Percentiles rank a stretch among this genome's conserved stretches.
Conservation (phyloP, 306 rosid genomes). For the Pterocarpus macrocarpus region DNA sequence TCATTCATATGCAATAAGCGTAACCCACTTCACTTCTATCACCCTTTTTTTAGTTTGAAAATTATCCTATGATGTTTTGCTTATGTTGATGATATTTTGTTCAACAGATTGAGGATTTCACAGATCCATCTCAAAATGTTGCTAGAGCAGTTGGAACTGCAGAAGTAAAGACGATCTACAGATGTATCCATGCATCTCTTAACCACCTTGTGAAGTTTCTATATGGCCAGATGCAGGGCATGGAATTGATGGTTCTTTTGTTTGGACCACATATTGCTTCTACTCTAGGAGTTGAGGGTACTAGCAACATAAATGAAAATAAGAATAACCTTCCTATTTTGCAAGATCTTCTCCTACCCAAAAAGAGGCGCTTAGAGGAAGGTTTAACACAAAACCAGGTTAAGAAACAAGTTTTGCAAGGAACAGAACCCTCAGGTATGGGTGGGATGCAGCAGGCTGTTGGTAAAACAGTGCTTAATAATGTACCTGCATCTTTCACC, state of each 20-base stretch:
- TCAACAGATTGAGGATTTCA: conserved; percentile 62
- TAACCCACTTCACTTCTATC: conserved; percentile 43
- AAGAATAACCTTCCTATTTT: conserved; percentile 13
- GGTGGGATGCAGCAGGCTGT: conserved; percentile 18
- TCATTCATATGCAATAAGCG: conserved; percentile 43
- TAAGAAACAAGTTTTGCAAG: conserved; percentile 17
- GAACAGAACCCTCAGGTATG: conserved; percentile 15
- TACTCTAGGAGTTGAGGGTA: conserved; percentile 27
- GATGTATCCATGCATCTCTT: conserved; percentile 50
- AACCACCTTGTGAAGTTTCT: conserved; percentile 30
- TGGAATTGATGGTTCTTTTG: conserved; percentile 47
- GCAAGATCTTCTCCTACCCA: conserved; percentile 29
- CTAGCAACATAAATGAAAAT: conserved; percentile 10
- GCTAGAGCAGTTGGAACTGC: conserved; percentile 54
- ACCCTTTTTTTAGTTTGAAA: neutral
- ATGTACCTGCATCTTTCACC: conserved; percentile 19
- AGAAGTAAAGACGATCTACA: conserved; percentile 45
- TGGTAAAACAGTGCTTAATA: neutral
- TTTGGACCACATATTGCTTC: conserved; percentile 40
- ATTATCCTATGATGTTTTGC: conserved; percentile 13
- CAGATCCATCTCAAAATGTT: conserved; percentile 53
- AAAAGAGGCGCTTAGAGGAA: conserved; percentile 36
- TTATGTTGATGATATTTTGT: conserved; percentile 38
- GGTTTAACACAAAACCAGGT: conserved; percentile 5
- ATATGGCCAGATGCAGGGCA: conserved; percentile 42